Conservation (phyloP, 805 yeast genomes). For the Candida golubevii region DNA sequence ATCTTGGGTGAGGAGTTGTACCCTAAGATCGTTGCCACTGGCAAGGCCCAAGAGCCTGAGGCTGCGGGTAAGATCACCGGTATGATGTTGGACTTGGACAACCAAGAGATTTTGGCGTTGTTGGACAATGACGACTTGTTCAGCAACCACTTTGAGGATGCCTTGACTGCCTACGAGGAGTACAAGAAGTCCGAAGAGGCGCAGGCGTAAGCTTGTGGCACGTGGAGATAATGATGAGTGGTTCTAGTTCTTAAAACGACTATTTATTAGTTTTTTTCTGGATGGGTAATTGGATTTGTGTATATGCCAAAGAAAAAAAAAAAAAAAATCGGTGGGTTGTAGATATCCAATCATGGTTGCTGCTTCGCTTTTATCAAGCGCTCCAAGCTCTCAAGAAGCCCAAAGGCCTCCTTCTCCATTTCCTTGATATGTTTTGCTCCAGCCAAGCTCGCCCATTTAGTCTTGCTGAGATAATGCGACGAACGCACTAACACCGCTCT, state of each 20-base stretch:
- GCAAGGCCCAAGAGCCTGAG: constrained; percentile 84
- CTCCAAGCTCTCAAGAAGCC: neutral
- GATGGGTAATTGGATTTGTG: constrained; percentile 25
- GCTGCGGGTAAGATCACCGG: constrained; percentile 99
- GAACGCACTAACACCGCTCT: too few species aligned
- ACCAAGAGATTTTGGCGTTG: constrained; percentile 81
- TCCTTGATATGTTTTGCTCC: neutral
- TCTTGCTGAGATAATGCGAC: neutral
- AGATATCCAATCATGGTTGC: neutral
- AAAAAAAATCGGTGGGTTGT: constrained; percentile 1
- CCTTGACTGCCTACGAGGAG: constrained; percentile 88
- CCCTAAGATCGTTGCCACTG: constrained; percentile 83
- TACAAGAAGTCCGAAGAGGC: constrained; percentile 58
- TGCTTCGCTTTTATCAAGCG: neutral
- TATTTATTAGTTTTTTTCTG: constrained; percentile 17
- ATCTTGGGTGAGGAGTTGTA: constrained; percentile 95
- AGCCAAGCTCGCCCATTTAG: constrained; percentile 1
- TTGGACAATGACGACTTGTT: constrained; percentile 87
- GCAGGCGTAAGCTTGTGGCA: constrained; percentile 18
- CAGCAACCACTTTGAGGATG: constrained; percentile 89
- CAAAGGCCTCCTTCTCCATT: neutral
- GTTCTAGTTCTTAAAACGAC: constrained; percentile 14
- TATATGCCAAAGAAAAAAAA: constrained; percentile 15
- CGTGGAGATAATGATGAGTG: constrained; percentile 6
- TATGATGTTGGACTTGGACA: constrained; percentile 95